These are phyloP conservation scores for Fusarium sublunatum DNA, from an alignment of 2,329 filamentous ascomycete species.

Conservation along the genomic window DNA sequence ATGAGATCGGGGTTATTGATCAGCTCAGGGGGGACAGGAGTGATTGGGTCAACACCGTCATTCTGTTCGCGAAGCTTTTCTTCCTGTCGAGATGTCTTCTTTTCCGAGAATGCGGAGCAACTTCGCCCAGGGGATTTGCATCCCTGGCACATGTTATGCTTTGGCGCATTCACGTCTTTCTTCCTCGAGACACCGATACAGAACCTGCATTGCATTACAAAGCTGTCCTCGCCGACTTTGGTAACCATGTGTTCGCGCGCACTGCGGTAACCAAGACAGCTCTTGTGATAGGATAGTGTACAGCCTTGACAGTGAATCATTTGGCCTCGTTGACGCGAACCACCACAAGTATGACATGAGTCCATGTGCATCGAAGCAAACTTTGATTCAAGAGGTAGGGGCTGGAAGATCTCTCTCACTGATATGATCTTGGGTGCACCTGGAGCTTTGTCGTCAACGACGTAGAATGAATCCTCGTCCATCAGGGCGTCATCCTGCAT, in stretches of 20 bases:
- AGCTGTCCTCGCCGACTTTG: slow-evolving; percentile 80
- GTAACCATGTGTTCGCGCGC: slow-evolving; percentile 88
- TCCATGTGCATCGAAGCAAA: slow-evolving; percentile 78
- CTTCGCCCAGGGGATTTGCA: slow-evolving; percentile 75
- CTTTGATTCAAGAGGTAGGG: slow-evolving; percentile 67
- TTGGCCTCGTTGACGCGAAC: slow-evolving; percentile 64
- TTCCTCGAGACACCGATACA: slow-evolving; percentile 77
- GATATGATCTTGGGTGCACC: slow-evolving; percentile 67
- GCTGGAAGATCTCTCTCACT: slow-evolving; percentile 79
- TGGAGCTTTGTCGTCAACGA: slow-evolving; percentile 58
- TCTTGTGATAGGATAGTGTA: slow-evolving; percentile 82
- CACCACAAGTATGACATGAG: slow-evolving; percentile 76
- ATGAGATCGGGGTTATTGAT: slow-evolving; percentile 82
- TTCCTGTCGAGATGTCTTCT: slow-evolving; percentile 81
- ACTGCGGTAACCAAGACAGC: slow-evolving; percentile 79
- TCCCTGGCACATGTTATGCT: slow-evolving; percentile 75
- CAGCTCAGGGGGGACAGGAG: slow-evolving; percentile 67
- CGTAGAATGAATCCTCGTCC: slow-evolving; percentile 68
- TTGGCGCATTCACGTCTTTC: slow-evolving; percentile 77
- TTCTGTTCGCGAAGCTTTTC: slow-evolving; percentile 86
- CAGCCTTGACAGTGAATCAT: slow-evolving; percentile 94
- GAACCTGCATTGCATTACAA: slow-evolving; percentile 89
- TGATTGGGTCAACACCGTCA: slow-evolving; percentile 79
- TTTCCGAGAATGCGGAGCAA: slow-evolving; percentile 79
- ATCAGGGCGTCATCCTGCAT: slow-evolving; percentile 66